phyloP scores from a whole-genome alignment of 495 filamentous ascomycete species.

The Gamarada debralockiae region DNA sequence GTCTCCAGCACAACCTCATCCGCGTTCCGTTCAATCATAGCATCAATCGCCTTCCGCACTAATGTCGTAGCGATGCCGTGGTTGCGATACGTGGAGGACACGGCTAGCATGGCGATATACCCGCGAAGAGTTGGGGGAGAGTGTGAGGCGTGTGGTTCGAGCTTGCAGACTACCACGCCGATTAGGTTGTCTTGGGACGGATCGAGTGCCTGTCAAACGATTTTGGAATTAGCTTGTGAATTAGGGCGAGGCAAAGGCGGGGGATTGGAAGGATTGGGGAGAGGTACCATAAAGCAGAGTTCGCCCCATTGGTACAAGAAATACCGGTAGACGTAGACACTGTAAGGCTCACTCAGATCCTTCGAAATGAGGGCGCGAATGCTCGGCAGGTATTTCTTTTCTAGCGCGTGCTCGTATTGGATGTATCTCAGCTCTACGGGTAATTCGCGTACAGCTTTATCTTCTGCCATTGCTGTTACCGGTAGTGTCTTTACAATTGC shows the following conservation, averaged over 20 bases:
- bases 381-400: conserved; percentile 75
- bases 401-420: conserved; percentile 75
- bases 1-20: conserved; percentile 98
- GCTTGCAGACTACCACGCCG: conserved; percentile 94
- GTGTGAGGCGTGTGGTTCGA: conserved; percentile 75
- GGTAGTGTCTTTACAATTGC: too few relatives aligned
- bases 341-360: conserved; percentile 97
- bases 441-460: conserved; percentile 7
- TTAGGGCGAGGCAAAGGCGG: not conserved
- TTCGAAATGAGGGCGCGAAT: conserved; percentile 94
- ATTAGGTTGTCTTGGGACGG: conserved; percentile 48
- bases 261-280: not conserved
- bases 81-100: conserved; percentile 71
- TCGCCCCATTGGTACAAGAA: conserved; percentile 98
- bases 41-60: conserved; percentile 87
- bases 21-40: conserved; percentile 78
- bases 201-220: conserved; percentile 62
- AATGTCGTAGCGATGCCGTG: conserved; percentile 88
- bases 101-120: conserved; percentile 98
- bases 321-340: conserved; percentile 99
- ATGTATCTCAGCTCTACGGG: conserved; percentile 67
- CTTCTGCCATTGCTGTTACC: conserved; percentile 17
- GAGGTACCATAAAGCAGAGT: conserved; percentile 82
- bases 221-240: too few relatives aligned
- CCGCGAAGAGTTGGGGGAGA: conserved; percentile 74